phyloP scores from a whole-genome alignment of 192 early-diverging fungal genomes.

The Chytriomyces sp. region DNA sequence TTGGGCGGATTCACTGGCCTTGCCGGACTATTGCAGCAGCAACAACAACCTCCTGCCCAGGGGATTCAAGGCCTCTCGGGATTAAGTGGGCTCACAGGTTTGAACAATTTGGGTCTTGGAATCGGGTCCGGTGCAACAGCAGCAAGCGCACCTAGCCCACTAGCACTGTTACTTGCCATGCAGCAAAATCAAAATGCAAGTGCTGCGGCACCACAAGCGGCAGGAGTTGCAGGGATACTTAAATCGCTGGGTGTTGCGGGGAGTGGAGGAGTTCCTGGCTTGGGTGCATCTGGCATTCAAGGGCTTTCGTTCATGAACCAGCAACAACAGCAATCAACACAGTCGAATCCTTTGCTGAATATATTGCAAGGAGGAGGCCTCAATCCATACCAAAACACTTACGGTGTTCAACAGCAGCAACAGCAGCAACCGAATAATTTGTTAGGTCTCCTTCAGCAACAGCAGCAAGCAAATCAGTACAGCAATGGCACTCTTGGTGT shows the following conservation, averaged over 20 bases:
- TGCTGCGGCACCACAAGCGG: too few relatives aligned
- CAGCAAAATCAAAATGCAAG: neutral
- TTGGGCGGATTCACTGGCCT: constrained; percentile 15
- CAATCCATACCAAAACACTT: neutral
- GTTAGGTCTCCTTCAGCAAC: neutral
- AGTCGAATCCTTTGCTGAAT: neutral
- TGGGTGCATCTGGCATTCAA: neutral
- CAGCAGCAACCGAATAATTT: neutral
- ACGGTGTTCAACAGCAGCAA: neutral
- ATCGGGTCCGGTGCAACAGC: neutral
- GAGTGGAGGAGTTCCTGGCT: too few relatives aligned
- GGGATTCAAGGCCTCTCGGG: neutral
- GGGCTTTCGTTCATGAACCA: neutral
- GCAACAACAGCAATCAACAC: neutral
- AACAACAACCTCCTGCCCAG: neutral
- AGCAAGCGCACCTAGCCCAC: neutral
- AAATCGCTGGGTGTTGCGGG: constrained; percentile 9
- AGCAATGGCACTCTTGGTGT: neutral
- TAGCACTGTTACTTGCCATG: neutral
- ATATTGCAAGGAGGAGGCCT: neutral
- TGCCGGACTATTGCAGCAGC: neutral
- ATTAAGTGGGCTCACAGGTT: constrained; percentile 9
- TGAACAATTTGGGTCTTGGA: constrained; percentile 4
- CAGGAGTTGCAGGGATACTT: constrained; percentile 1
- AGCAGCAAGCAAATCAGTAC: constrained; percentile 3